Conservation (phyloP, 73 alveolate genomes). For the Stentor roeselii region DNA sequence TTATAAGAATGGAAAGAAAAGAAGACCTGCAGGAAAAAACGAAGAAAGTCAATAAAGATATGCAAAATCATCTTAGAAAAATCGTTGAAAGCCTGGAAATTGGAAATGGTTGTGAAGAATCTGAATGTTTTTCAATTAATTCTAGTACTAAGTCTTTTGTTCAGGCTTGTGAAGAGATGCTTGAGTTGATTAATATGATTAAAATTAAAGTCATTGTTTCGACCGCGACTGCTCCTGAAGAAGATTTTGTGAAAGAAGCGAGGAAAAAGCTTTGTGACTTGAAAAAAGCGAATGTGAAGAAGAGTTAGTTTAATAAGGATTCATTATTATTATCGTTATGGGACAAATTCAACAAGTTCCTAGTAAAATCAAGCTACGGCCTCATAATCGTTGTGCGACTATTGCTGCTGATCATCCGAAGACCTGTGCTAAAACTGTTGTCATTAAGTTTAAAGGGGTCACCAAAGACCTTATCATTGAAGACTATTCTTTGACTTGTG, state of each 20-base stretch:
- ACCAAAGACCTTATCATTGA: not conserved
- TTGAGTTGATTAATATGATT: not conserved
- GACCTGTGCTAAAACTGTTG: not conserved
- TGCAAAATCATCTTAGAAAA: not conserved
- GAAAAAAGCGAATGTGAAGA: too few species aligned
- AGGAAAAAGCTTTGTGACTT: too few species aligned
- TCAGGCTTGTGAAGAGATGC: not conserved
- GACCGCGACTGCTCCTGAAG: not conserved
- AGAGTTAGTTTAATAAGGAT: too few species aligned
- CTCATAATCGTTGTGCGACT: not conserved
- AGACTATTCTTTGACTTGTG: constrained; percentile 25
- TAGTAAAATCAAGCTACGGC: too few species aligned
- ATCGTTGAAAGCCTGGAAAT: not conserved
- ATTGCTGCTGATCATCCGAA: not conserved
- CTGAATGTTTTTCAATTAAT: not conserved
- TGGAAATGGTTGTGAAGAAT: constrained; percentile 15
- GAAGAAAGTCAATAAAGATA: not conserved
- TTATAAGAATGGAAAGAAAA: too few species aligned
- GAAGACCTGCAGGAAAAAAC: not conserved
- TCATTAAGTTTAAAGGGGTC: too few species aligned
- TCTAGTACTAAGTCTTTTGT: not conserved
- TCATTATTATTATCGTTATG: too few species aligned
- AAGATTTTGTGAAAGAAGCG: not conserved
- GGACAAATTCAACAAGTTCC: too few species aligned
- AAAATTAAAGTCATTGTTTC: not conserved